Evolutionary conservation across 192 early-diverging fungal genomes (phyloP), one percentile per base, ranked within the genome.

Genomic region (Tieghemiomyces parasiticus): DNA sequence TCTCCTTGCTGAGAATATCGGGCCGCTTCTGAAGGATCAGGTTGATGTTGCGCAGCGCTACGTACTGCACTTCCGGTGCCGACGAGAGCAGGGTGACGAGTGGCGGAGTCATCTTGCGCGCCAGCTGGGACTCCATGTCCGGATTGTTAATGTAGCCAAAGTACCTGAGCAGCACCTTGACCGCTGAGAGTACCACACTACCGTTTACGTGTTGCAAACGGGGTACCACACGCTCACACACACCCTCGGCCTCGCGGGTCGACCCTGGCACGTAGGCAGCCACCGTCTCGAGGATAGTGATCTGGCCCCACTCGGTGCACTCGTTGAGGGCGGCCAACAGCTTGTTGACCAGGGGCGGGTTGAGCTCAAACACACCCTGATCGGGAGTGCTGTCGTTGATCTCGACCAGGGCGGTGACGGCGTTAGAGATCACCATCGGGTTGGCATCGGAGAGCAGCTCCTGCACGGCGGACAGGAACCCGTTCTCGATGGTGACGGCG

Each of bases 241-340:
- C 83, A 59, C 76, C 82, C 63, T 83, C 84, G 8, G 93, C 93
- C 63, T 97, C 92, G 61, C 85, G 83, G 26, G 74, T 73, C 59
- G 86, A 84, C 42, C 69, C 52, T 34, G 91, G 90, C 44, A 69
- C 67, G 64, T 93, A 95, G 20, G 84, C 81, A 20, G 80, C 80
- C 46, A 95, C 67, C 0, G 89, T 82, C 58, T 89, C 86, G 8
- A 98, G 73, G 60, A 99, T 95, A 46, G 90, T 85, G 58, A 95
- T 92, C 65, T 97, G 93, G 46, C 95, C 94, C 95, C 95, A 99
- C 82, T 99, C 95, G 35, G 89, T 90, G 68, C 94, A 97, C 70
- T 97, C 95, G 71, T 99, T 99, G 48, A 99, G 66, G 4, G 94
- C 94, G 10, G 88, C 81, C 65, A 99, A 70, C 66, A 99, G 75